These are phyloP conservation scores for Mycena latifolia DNA, from an alignment of 768 basidiomycete genomes.

Conservation along the genomic window DNA sequence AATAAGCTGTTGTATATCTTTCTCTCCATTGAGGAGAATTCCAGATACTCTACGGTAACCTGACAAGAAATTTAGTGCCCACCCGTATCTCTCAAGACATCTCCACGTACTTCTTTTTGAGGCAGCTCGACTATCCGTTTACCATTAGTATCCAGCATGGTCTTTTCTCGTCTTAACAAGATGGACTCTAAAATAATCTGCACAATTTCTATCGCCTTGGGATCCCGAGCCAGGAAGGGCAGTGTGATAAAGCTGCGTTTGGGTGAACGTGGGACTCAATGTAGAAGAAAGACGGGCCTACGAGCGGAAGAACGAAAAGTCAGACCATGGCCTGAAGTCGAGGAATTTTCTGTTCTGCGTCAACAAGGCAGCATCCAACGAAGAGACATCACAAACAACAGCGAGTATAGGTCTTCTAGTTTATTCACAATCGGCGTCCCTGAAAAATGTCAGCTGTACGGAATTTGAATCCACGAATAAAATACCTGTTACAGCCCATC, in stretches of 20 bases:
- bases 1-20: slow-evolving; percentile 94
- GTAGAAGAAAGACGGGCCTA: slow-evolving; percentile 48
- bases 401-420: slow-evolving; percentile 90
- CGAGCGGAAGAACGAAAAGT: slow-evolving; percentile 91
- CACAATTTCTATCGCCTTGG: slow-evolving; percentile 94
- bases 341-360: slow-evolving; percentile 72
- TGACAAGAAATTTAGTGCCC: slow-evolving; percentile 42
- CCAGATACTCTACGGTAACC: slow-evolving; percentile 80
- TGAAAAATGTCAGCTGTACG: slow-evolving; percentile 36
- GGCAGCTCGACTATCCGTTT: slow-evolving; percentile 92
- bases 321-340: slow-evolving; percentile 84
- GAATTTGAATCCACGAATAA: background rate
- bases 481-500: slow-evolving; percentile 92
- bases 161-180: slow-evolving; percentile 92
- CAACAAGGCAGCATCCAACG: background rate
- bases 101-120: slow-evolving; percentile 73
- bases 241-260: slow-evolving; percentile 83
- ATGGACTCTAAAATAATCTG: slow-evolving; percentile 94
- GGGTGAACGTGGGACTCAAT: background rate
- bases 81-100: slow-evolving; percentile 1
- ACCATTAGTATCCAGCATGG: slow-evolving; percentile 89
- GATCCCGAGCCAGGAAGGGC: slow-evolving; percentile 92
- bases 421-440: slow-evolving; percentile 97
- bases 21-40: slow-evolving; percentile 83
- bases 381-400: slow-evolving; percentile 62